phyloP scores from a whole-genome alignment of 164 flowering plant genomes.

The Chloranthus sessilifolius region DNA sequence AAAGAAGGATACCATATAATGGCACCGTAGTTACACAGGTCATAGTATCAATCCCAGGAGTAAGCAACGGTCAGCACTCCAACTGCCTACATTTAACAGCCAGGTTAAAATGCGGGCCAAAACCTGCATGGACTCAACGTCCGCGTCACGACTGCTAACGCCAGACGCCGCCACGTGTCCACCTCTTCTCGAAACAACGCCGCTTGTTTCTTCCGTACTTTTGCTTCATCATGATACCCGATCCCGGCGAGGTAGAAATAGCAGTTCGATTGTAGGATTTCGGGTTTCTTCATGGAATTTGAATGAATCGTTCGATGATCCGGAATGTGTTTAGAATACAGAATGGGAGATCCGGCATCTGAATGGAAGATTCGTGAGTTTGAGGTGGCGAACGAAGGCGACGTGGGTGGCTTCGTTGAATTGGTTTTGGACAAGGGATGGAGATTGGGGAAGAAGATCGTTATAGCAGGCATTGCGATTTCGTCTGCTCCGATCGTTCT shows the following conservation, averaged over 20 bases:
- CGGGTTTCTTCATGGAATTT: background rate
- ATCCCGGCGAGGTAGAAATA: background rate
- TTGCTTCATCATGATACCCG: conserved; percentile 3
- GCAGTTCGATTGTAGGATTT: background rate
- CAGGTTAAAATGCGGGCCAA: conserved; percentile 19
- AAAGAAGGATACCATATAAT: no score
- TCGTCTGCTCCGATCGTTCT: conserved; percentile 65
- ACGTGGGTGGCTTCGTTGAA: conserved; percentile 48
- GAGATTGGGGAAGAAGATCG: conserved; percentile 49
- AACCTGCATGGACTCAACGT: no score
- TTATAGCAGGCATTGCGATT: conserved; percentile 48
- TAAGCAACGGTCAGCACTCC: no score
- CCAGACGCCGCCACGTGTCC: background rate
- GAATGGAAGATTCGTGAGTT: conserved; percentile 22
- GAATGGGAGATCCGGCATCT: conserved; percentile 20
- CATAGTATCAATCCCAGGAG: no score
- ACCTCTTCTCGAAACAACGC: background rate
- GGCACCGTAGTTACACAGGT: no score
- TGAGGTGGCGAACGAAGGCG: no score
- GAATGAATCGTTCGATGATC: background rate
- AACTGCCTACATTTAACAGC: no score
- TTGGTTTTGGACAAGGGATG: conserved; percentile 38
- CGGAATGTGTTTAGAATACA: background rate
- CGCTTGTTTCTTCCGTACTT: background rate
- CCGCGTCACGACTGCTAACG: no score